A percentile compares a stretch with the other conserved stretches of the same genome.
Evolutionary conservation across 2,329 filamentous ascomycete genomes (phyloP).

Genomic region (Fusarium multiceps): DNA sequence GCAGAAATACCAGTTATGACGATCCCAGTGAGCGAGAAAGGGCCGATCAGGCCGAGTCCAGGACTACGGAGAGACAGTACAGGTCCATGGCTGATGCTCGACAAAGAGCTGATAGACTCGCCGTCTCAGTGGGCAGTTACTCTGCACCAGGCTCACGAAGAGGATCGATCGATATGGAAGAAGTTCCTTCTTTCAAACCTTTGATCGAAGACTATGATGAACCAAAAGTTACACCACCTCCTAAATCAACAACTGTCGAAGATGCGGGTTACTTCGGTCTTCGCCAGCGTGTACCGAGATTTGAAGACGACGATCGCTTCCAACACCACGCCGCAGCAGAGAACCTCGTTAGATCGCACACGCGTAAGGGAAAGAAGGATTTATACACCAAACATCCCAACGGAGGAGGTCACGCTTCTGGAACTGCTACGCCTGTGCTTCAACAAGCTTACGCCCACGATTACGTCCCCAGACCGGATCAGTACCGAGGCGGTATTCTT

Average conservation of each 20-base stretch:
- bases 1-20: conserved; percentile 58
- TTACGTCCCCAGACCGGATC: conserved; percentile 73
- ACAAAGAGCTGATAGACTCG: conserved; percentile 53
- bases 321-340: conserved; percentile 49
- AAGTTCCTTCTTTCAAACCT: conserved; percentile 48
- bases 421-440: conserved; percentile 52
- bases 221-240: conserved; percentile 38
- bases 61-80: conserved; percentile 52
- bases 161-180: conserved; percentile 49
- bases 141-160: conserved; percentile 53
- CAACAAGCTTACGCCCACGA: conserved; percentile 63
- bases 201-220: conserved; percentile 48
- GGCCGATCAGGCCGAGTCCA: conserved; percentile 55
- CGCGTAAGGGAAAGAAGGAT: conserved; percentile 46
- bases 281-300: conserved; percentile 36
- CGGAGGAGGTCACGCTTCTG: conserved; percentile 47
- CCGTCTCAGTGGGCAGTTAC: conserved; percentile 54
- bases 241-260: conserved; percentile 24
- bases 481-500: conserved; percentile 79
- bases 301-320: conserved; percentile 33
- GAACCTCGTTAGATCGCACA: conserved; percentile 52
- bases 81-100: conserved; percentile 56
- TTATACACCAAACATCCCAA: conserved; percentile 47
- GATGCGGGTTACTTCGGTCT: conserved; percentile 40
- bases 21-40: conserved; percentile 54